A percentile compares a stretch with the other conserved stretches of the same genome.
Conservation (phyloP, 2,329 filamentous ascomycete species). For the Penicillium sp. region DNA sequence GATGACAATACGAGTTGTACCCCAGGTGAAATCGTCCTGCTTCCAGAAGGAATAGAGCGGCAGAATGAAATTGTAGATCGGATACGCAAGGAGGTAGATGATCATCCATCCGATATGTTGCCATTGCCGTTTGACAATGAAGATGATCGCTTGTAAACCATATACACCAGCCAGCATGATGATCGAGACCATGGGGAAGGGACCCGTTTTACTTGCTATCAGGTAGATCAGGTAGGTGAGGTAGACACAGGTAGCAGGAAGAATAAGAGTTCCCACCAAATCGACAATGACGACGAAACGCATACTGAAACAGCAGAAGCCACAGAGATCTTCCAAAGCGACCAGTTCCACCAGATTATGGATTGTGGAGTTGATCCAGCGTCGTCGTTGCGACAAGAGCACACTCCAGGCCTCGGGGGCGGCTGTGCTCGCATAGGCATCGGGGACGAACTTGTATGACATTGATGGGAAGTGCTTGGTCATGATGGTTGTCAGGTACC, state of each 20-base stretch:
- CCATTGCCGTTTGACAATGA: constrained; percentile 96
- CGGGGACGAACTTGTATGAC: constrained; percentile 93
- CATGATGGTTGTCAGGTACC: constrained; percentile 95
- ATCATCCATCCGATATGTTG: constrained; percentile 99
- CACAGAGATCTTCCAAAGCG: constrained; percentile 88
- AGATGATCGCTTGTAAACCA: constrained; percentile 92
- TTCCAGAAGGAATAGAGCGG: constrained; percentile 99
- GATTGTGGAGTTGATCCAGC: constrained; percentile 99
- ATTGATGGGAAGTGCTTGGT: constrained; percentile 94
- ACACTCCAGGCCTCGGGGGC: constrained; percentile 94
- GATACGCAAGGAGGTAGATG: constrained; percentile 94
- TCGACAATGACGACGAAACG: constrained; percentile 94
- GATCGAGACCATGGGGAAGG: constrained; percentile 83
- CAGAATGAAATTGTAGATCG: constrained; percentile 86
- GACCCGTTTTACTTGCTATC: constrained; percentile 66
- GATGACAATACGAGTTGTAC: constrained; percentile 95
- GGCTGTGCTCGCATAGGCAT: constrained; percentile 89
- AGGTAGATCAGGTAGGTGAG: constrained; percentile 83
- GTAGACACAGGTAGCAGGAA: constrained; percentile 85
- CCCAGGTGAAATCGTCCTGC: constrained; percentile 98
- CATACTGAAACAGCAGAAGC: constrained; percentile 99
- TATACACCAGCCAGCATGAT: constrained; percentile 89
- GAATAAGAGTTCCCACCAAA: constrained; percentile 85
- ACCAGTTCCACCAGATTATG: constrained; percentile 94
- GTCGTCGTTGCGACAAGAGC: constrained; percentile 91